These are phyloP conservation scores for Evansstolkia leycettana DNA, from an alignment of 495 filamentous ascomycete species.

Conservation along the genomic window DNA sequence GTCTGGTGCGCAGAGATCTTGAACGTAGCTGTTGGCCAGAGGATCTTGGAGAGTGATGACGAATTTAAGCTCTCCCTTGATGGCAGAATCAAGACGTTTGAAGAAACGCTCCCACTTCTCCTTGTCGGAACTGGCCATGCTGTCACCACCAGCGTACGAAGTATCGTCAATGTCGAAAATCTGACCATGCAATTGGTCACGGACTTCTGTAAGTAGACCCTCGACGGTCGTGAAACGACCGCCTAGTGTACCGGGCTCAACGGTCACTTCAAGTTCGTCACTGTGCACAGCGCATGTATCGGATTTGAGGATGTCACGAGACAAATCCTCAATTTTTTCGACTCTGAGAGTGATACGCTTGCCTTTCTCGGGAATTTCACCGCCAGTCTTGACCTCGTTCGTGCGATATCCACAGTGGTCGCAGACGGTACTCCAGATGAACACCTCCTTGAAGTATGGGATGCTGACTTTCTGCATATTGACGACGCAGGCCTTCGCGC, in stretches of 20 bases:
- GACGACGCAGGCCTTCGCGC: conserved; percentile 65
- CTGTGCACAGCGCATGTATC: conserved; percentile 79
- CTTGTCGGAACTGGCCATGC: conserved; percentile 47
- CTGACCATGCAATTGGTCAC: conserved; percentile 71
- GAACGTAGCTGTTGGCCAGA: conserved; percentile 82
- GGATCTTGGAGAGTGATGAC: conserved; percentile 81
- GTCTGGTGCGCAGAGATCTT: conserved; percentile 62
- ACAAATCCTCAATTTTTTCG: conserved; percentile 61
- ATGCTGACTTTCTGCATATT: conserved; percentile 97
- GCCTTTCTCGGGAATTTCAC: conserved; percentile 78
- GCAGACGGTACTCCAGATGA: conserved; percentile 82
- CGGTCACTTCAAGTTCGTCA: conserved; percentile 70
- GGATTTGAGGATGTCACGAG: conserved; percentile 89
- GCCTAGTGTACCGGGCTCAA: conserved; percentile 84
- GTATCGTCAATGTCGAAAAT: conserved; percentile 65
- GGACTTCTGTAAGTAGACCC: conserved; percentile 84
- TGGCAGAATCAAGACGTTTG: conserved; percentile 56
- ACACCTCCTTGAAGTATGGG: conserved; percentile 90
- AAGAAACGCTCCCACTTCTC: conserved; percentile 76
- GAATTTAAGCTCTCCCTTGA: conserved; percentile 71
- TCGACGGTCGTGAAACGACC: conserved; percentile 97
- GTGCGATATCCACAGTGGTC: conserved; percentile 85
- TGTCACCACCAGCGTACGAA: conserved; percentile 55
- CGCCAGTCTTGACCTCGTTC: conserved; percentile 94
- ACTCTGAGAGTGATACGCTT: conserved; percentile 71